Base-by-base conservation (phyloP, 768 basidiomycete species). In the Galerina marginata region DNA sequence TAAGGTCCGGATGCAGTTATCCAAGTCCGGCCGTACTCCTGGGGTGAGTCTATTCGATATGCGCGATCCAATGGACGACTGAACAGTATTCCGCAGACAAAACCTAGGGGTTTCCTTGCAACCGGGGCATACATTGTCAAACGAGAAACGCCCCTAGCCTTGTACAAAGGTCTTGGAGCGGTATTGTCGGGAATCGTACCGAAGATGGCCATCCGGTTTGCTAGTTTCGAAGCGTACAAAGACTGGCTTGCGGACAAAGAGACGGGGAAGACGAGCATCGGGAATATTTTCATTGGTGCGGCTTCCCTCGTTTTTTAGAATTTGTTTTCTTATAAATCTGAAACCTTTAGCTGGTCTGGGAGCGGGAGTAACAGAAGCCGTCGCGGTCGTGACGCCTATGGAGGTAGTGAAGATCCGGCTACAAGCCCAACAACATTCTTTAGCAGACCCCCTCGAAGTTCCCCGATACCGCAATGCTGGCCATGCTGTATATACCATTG, bases 1-100 rank as follows among this genome's bases (percentile, higher is more conserved):
- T 82, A 99, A 99, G 80, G 96, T 98, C 67, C 93, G 97, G n/a
- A 99, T 99, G 97, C 97, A 99, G 79, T 88, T 99, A 58, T 93
- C 92, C 59, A 87, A 80, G 75, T 90, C 95, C 9, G 87, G 95
- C 37, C 79, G 81, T 57, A 74, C 81, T 43, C 86, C 92, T 54
- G 97, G 97, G 48, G 97, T 99, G 75, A 72, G 92, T 89, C 3
- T 26, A 33, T 25, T 36, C 16, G 36, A 14, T 36, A n/a, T 66
- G 26, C 10, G 44, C 57, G 51, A 12, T 38, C 6, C 6, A 26
- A 45, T 15, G 29, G 39, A 37, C 39, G 9, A 26, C 15, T 44
- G 65, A 20, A 65, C 20, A n/a, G 33, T 15, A 36, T 36, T 46
- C 10, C 43, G 10, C 68, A 99, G 97, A 92, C 91, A 16, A 98